Percentiles rank a stretch among this genome's conserved stretches.
phyloP scores from a whole-genome alignment of 2,329 filamentous ascomycete genomes.

The Tolypocladium pustulatum region DNA sequence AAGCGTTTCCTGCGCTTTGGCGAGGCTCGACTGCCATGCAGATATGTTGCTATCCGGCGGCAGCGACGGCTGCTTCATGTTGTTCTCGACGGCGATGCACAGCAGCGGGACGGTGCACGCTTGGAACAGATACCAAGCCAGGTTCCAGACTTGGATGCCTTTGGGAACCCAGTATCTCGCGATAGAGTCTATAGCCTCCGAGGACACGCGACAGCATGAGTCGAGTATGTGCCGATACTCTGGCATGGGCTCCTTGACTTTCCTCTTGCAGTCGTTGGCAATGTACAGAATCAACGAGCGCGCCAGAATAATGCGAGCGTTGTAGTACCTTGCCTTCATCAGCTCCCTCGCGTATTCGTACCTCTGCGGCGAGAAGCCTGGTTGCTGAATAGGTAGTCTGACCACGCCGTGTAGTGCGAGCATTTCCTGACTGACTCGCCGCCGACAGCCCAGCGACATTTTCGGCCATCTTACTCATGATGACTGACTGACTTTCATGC shows the following conservation, averaged over 20 bases:
- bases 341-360: constrained; percentile 16
- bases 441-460: too few species aligned
- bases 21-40: constrained; percentile 12
- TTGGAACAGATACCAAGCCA: constrained; percentile 21
- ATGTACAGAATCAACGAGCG: constrained; percentile 12
- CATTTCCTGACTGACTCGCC: constrained; percentile 13
- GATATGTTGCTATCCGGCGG: constrained; percentile 3
- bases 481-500: too few species aligned
- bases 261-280: constrained; percentile 11
- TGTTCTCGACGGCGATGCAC: constrained; percentile 15
- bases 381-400: too few species aligned
- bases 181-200: constrained; percentile 19
- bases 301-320: constrained; percentile 14
- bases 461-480: too few species aligned
- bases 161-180: constrained; percentile 21
- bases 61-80: constrained; percentile 3
- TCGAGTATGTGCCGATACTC: constrained; percentile 13
- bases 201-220: constrained; percentile 14
- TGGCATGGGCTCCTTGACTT: constrained; percentile 4
- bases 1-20: constrained; percentile 14
- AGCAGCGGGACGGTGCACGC: constrained; percentile 19
- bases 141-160: constrained; percentile 20
- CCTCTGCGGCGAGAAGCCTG: constrained; percentile 12
- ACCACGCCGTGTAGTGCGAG: constrained; percentile 14
- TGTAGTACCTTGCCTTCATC: constrained; percentile 18